Percentiles rank a stretch among this genome's conserved stretches.
Evolutionary conservation across 2,329 filamentous ascomycete genomes (phyloP).

Genomic region (Claviceps monticola): DNA sequence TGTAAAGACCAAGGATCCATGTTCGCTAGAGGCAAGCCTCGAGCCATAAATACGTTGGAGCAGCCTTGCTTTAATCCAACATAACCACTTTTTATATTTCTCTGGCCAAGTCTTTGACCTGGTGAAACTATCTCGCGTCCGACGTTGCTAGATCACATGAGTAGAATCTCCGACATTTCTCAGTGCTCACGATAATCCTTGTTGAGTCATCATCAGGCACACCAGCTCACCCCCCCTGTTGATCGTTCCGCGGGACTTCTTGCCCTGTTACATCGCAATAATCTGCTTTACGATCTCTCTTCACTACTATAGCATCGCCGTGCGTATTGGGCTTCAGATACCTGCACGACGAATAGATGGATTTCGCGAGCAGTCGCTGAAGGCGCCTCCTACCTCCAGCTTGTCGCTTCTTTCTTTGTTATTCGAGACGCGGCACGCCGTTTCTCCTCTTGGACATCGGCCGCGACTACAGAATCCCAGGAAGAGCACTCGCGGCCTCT

Average conservation of each 20-base stretch:
- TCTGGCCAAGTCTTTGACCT: not conserved
- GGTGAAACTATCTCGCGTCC: not conserved
- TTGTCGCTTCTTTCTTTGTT: not conserved
- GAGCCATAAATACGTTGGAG: constrained; percentile 1
- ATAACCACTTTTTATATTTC: not conserved
- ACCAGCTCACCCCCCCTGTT: not conserved
- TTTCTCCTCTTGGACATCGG: not conserved
- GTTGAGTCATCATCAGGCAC: not conserved
- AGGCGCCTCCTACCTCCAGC: not conserved
- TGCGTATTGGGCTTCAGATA: not conserved
- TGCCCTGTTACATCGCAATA: not conserved
- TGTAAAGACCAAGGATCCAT: not conserved
- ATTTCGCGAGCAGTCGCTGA: not conserved
- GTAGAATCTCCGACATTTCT: not conserved
- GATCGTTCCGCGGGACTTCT: not conserved
- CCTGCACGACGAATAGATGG: not conserved
- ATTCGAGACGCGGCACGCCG: no score
- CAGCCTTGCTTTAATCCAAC: not conserved
- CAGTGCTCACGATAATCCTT: not conserved
- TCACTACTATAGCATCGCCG: not conserved
- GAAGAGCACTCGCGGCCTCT: not conserved
- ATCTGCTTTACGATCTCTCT: not conserved
- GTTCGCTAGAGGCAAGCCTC: not conserved
- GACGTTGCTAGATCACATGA: not conserved
- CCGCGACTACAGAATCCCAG: not conserved